These are phyloP conservation scores for Penicillium sp. DNA, from an alignment of 2,329 filamentous ascomycete species.

Conservation along the genomic window DNA sequence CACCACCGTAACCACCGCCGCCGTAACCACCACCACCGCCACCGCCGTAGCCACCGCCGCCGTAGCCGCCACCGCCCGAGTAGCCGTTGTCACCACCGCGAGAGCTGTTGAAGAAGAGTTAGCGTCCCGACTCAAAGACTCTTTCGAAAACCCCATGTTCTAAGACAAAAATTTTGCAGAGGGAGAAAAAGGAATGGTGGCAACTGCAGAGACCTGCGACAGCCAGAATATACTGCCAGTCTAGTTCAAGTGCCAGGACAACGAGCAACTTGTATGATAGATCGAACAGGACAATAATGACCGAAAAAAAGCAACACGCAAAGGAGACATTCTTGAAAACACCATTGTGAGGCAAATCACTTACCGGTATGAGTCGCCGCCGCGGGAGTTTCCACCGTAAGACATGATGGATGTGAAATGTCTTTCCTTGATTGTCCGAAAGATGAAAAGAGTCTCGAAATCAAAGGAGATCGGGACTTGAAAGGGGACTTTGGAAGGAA, in stretches of 20 bases:
- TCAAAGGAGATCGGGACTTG: neutral
- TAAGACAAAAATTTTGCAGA: too few species aligned
- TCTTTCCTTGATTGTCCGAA: slow-evolving; percentile 11
- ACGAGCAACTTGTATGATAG: too few species aligned
- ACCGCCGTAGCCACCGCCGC: slow-evolving; percentile 43
- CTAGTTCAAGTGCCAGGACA: too few species aligned
- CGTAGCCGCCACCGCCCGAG: slow-evolving; percentile 38
- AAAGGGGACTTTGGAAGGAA: neutral
- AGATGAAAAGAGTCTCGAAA: neutral
- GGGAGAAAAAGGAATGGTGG: too few species aligned
- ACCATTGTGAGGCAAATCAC: slow-evolving; percentile 4
- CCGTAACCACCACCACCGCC: slow-evolving; percentile 29
- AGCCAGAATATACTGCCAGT: too few species aligned
- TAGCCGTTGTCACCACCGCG: slow-evolving; percentile 47
- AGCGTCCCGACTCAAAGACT: too few species aligned
- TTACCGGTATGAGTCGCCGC: slow-evolving; percentile 51
- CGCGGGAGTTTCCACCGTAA: slow-evolving; percentile 54
- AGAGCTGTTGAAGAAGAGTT: slow-evolving; percentile 19
- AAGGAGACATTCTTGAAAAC: too few species aligned
- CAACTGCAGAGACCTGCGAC: too few species aligned
- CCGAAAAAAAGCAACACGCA: too few species aligned
- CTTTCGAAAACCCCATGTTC: too few species aligned
- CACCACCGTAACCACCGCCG: slow-evolving; percentile 24
- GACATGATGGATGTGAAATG: slow-evolving; percentile 53
- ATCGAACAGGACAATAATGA: too few species aligned